A percentile compares a stretch with the other conserved stretches of the same genome.
These are phyloP conservation scores for Exophiala lecanii-corni DNA, from an alignment of 2,329 filamentous ascomycete genomes.

Conservation along the genomic window DNA sequence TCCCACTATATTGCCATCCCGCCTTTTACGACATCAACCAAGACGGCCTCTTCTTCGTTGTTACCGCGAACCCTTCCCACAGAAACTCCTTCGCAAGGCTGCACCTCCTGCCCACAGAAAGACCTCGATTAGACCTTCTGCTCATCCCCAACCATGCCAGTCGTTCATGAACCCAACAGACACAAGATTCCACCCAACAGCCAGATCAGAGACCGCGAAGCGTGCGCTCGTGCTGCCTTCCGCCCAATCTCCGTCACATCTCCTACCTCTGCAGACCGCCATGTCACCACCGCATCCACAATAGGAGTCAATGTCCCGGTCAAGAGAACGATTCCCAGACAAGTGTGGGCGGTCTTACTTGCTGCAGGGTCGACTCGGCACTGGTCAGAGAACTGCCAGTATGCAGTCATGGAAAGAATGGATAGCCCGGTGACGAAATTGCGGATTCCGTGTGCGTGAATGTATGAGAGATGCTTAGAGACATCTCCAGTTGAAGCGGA, in stretches of 20 bases:
- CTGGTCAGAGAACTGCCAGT: constrained; percentile 17
- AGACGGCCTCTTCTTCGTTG: too few species aligned
- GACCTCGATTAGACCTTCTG: too few species aligned
- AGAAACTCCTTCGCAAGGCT: too few species aligned
- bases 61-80: too few species aligned
- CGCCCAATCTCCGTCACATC: constrained; percentile 3
- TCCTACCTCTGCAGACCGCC: constrained; percentile 1
- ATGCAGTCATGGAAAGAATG: constrained; percentile 13
- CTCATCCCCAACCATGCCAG: too few species aligned
- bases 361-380: constrained; percentile 1
- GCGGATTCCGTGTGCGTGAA: constrained; percentile 18
- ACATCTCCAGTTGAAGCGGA: background rate
- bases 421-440: constrained; percentile 15
- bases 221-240: constrained; percentile 13
- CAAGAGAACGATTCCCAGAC: constrained; percentile 20
- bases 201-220: constrained; percentile 11
- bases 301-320: constrained; percentile 11
- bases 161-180: constrained; percentile 6
- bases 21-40: too few species aligned
- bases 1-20: too few species aligned
- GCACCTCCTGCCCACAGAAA: too few species aligned
- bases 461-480: constrained; percentile 7
- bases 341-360: constrained; percentile 7
- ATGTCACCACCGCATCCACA: constrained; percentile 16
- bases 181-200: constrained; percentile 15